A percentile compares a stretch with the other conserved stretches of the same genome.
Evolutionary conservation across 2,329 filamentous ascomycete species (phyloP).

Genomic region (Claviceps cyperi): DNA sequence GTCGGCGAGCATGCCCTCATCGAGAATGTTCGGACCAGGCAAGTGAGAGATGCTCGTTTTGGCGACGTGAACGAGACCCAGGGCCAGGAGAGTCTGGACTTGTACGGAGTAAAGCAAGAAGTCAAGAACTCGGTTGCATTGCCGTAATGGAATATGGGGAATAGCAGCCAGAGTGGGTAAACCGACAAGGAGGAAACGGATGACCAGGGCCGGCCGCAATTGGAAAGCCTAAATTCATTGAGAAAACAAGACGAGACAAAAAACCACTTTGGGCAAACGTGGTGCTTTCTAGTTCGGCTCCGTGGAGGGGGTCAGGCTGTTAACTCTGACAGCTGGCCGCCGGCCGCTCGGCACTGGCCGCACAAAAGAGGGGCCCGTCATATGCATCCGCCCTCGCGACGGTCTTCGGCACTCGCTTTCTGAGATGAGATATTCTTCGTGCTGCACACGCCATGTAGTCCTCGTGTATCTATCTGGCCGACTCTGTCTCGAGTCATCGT

Average conservation of each 20-base stretch:
- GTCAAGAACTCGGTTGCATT: background rate
- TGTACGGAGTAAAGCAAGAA: too few relatives aligned
- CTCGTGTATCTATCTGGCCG: background rate
- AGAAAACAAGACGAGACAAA: slow-evolving; percentile 9
- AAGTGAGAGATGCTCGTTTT: too few relatives aligned
- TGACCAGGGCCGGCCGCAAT: too few relatives aligned
- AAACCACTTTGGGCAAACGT: slow-evolving; percentile 3
- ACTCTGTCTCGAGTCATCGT: too few relatives aligned
- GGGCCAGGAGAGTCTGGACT: too few relatives aligned
- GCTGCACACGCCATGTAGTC: background rate
- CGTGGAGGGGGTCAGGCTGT: background rate
- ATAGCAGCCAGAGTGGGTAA: background rate
- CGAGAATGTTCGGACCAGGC: background rate
- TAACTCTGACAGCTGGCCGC: too few relatives aligned
- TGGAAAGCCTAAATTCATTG: slow-evolving; percentile 1
- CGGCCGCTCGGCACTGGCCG: background rate
- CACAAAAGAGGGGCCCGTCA: background rate
- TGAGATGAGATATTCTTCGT: background rate
- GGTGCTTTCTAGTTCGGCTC: background rate
- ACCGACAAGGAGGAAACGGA: background rate
- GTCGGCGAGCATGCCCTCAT: background rate
- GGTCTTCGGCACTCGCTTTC: background rate
- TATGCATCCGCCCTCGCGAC: too few relatives aligned
- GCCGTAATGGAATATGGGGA: background rate
- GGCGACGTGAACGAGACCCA: too few relatives aligned